phyloP scores from a whole-genome alignment of 441 rosid genomes.

The Erodium chrysanthum region DNA sequence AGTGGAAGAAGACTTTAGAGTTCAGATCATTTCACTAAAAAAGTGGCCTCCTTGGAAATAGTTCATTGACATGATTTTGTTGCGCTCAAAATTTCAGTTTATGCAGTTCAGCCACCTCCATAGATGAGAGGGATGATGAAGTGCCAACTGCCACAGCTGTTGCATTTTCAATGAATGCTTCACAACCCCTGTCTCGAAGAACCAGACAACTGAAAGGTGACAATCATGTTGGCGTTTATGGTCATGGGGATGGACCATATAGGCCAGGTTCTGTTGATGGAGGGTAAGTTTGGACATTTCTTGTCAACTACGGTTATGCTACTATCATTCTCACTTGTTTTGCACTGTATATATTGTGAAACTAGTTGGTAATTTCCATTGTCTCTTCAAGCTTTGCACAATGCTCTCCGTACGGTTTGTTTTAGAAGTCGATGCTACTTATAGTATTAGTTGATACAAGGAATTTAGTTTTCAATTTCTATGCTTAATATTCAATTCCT shows the following conservation, averaged over 20 bases:
- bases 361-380: background rate
- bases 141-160: constrained; percentile 73
- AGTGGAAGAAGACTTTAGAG: background rate
- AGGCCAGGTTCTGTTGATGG: constrained; percentile 60
- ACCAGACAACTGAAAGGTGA: constrained; percentile 77
- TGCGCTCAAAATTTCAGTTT: constrained; percentile 29
- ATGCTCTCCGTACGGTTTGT: background rate
- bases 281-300: constrained; percentile 39
- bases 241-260: constrained; percentile 57
- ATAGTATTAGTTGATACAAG: background rate
- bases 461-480: background rate
- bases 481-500: background rate
- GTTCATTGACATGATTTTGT: constrained; percentile 11
- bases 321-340: background rate
- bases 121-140: constrained; percentile 78
- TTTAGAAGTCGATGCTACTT: background rate
- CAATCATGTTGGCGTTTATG: constrained; percentile 47
- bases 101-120: constrained; percentile 69
- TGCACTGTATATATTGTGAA: background rate
- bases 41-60: constrained; percentile 9
- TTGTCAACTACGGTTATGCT: constrained; percentile 3
- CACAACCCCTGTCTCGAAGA: constrained; percentile 82
- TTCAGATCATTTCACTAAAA: constrained; percentile 6
- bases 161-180: constrained; percentile 50
- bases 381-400: background rate